Evolutionary conservation across 1,284 basidiomycete species (phyloP), one percentile per base, ranked within the genome.

Genomic region (Bjerkandera adusta): DNA sequence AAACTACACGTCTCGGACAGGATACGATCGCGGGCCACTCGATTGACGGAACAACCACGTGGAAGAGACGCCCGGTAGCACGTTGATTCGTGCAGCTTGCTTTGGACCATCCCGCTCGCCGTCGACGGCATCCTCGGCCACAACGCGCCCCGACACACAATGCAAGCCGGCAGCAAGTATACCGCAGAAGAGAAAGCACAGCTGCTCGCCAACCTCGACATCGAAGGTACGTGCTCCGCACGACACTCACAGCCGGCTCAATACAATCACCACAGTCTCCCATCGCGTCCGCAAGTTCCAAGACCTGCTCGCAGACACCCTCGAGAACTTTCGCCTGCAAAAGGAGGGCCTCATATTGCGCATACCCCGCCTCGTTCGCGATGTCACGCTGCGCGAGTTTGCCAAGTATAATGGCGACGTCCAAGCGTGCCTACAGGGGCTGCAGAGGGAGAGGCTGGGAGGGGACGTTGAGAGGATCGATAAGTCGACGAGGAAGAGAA

Each of bases 391-490:
- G 73, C 76, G 76, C 42, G 86, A 89, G 39, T 89, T 91, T 62
- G 80, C 81, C 45, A 88, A 85, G 58, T 89, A 89, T 63, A 72
- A 82, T 42, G 87, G 85, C 2, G 80, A 87, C 56, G 70, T 88
- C 16, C 80, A 86, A 55, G 76, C 75, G 10, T 84, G 82, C 36
- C 64, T 88, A 48, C 73, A 78, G 51, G 84, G 78, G 8, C 65
- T 81, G 43, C 83, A 83, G 64, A 79, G 74, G 57, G 80, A 82
- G 47, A 52, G 55, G 36, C 56, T 64, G 35, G 53, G 69, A 22
- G 66, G 68, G 39, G 66, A 75, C 51, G 70, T 76, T 8, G 64
- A 52, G 13, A 79, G 81, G 49, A 78, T 87, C 44, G 84, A 88
- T 54, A 73, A 76, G 53, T 77, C 71, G 39, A 80, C 80, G 43